phyloP scores from a whole-genome alignment of 1,284 basidiomycete genomes.

The Cutaneotrichosporon dermatis region DNA sequence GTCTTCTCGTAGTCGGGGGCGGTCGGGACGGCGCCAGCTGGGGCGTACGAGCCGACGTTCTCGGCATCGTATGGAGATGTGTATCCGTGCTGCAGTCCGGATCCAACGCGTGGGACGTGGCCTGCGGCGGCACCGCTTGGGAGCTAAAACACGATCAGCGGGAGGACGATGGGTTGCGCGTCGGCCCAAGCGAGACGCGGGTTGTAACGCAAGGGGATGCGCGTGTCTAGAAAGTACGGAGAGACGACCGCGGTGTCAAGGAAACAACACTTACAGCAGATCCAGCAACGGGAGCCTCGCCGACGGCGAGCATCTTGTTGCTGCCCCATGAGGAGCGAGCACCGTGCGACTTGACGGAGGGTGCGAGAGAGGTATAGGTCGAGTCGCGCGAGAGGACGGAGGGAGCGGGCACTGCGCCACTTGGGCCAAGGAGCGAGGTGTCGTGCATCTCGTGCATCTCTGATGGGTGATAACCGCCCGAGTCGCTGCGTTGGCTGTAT shows the following conservation, averaged over 20 bases:
- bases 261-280: constrained; percentile 23
- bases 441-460: constrained; percentile 2
- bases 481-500: not conserved
- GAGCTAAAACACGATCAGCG: not conserved
- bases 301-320: constrained; percentile 24
- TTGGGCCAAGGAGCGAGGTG: constrained; percentile 7
- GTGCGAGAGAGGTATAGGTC: constrained; percentile 24
- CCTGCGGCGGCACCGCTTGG: not conserved
- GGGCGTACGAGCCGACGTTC: constrained; percentile 35
- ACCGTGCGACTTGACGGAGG: constrained; percentile 8
- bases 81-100: constrained; percentile 28
- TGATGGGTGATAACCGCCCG: constrained; percentile 1
- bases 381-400: constrained; percentile 42
- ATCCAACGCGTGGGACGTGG: constrained; percentile 22
- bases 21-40: constrained; percentile 20
- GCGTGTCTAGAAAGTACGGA: too few species aligned
- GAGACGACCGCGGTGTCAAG: too few species aligned
- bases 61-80: constrained; percentile 31
- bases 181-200: too few species aligned
- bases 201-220: not conserved
- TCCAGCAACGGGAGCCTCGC: constrained; percentile 22
- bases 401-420: constrained; percentile 21
- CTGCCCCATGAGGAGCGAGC: constrained; percentile 18
- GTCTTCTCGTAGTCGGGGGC: constrained; percentile 30
- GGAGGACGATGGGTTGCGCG: not conserved